Evolutionary conservation across 1,284 basidiomycete genomes (phyloP).

Genomic region (Sporisorium sorghi): DNA sequence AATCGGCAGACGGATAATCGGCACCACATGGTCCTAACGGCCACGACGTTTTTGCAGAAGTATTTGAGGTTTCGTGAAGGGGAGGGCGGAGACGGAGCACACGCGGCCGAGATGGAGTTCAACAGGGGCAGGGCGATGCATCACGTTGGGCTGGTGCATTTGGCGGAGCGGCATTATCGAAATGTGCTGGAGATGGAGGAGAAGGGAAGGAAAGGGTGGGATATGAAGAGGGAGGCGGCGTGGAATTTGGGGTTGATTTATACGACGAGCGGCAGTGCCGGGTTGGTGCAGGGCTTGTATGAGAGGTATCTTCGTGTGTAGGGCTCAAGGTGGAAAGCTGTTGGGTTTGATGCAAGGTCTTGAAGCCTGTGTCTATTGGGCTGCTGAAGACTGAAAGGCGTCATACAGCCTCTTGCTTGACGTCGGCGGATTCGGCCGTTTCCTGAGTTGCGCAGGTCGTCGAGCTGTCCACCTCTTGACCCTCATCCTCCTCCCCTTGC

Average conservation of each 20-base stretch:
- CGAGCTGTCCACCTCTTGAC: neutral
- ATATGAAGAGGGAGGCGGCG: slow-evolving; percentile 59
- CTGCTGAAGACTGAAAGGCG: no score
- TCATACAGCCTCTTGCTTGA: neutral
- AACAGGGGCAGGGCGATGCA: slow-evolving; percentile 93
- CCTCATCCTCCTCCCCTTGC: slow-evolving; percentile 2
- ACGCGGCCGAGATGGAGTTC: slow-evolving; percentile 79
- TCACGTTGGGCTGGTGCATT: slow-evolving; percentile 73
- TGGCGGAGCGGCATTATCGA: slow-evolving; percentile 61
- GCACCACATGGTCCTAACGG: slow-evolving; percentile 74
- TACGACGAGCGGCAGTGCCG: slow-evolving; percentile 41
- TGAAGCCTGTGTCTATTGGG: neutral
- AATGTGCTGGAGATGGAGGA: slow-evolving; percentile 31
- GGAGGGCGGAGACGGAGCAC: slow-evolving; percentile 71
- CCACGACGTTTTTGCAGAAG: slow-evolving; percentile 43
- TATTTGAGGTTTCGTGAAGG: slow-evolving; percentile 74
- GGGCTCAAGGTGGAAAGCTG: neutral
- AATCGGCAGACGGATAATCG: slow-evolving; percentile 94
- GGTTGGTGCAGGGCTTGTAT: slow-evolving; percentile 39
- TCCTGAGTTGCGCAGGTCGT: neutral
- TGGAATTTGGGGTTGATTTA: slow-evolving; percentile 64
- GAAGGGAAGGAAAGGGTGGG: slow-evolving; percentile 1
- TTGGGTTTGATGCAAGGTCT: neutral
- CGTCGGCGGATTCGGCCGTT: no score
- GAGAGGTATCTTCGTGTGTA: slow-evolving; percentile 46